Conservation (phyloP, 495 filamentous ascomycete species). For the Aspergillus baeticus region DNA sequence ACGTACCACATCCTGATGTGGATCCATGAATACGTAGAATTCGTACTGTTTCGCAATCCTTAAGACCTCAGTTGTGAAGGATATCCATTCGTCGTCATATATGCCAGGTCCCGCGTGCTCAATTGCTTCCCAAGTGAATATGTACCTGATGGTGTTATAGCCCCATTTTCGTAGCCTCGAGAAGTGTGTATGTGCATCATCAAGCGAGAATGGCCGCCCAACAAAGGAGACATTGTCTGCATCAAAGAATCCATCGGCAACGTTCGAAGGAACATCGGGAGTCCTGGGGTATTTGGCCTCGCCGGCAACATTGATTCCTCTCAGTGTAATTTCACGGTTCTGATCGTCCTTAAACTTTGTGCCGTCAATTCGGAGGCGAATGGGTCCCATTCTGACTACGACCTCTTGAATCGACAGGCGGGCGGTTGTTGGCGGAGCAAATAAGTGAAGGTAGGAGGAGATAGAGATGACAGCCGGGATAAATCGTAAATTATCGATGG, state of each 20-base stretch:
- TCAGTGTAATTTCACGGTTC: slow-evolving; percentile 65
- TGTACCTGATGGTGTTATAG: slow-evolving; percentile 93
- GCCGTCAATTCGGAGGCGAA: slow-evolving; percentile 74
- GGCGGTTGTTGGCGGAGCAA: background rate
- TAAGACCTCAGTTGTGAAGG: slow-evolving; percentile 82
- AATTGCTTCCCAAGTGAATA: slow-evolving; percentile 99
- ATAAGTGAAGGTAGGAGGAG: background rate
- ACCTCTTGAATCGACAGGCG: background rate
- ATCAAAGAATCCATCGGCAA: slow-evolving; percentile 80
- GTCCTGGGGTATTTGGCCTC: slow-evolving; percentile 71
- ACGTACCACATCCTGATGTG: slow-evolving; percentile 91
- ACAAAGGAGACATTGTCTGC: slow-evolving; percentile 91
- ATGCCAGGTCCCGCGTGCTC: slow-evolving; percentile 89
- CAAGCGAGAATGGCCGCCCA: slow-evolving; percentile 74
- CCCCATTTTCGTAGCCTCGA: slow-evolving; percentile 81
- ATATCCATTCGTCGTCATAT: slow-evolving; percentile 93
- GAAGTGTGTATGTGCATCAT: slow-evolving; percentile 86
- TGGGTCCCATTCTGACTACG: slow-evolving; percentile 31
- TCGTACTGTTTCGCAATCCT: slow-evolving; percentile 83
- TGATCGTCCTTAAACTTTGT: slow-evolving; percentile 71
- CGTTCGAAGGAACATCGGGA: slow-evolving; percentile 79
- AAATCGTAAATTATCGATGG: too few relatives aligned
- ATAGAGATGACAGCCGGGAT: too few relatives aligned
- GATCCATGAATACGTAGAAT: slow-evolving; percentile 97
- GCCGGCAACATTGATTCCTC: slow-evolving; percentile 68